Evolutionary conservation across 768 basidiomycete genomes (phyloP).

Genomic region (Lactarius hengduanensis): DNA sequence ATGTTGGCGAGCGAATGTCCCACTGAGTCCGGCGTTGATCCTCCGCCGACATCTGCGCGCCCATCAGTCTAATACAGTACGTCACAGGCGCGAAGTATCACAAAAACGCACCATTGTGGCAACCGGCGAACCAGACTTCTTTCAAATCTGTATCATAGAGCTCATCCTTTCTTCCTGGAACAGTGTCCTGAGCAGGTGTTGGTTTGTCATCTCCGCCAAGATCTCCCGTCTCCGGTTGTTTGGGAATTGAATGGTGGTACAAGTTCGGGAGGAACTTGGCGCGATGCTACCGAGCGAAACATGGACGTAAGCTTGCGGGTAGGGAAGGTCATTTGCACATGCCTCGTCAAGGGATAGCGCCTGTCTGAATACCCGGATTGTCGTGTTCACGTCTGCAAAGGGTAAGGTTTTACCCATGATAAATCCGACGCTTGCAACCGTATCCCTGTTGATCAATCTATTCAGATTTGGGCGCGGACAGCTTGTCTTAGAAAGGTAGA

Average conservation of each 20-base stretch:
- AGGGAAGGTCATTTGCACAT: conserved; percentile 22
- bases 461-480: not conserved
- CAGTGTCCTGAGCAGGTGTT: too few species aligned
- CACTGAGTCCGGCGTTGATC: conserved; percentile 1
- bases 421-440: conserved; percentile 72
- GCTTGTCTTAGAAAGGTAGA: not conserved
- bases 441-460: conserved; percentile 52
- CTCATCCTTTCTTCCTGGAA: not conserved
- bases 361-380: conserved; percentile 72
- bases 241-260: conserved; percentile 49
- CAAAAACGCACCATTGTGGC: conserved; percentile 20
- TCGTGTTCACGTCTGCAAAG: conserved; percentile 60
- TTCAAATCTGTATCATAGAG: conserved; percentile 3
- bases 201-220: not conserved
- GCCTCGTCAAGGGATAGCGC: conserved; percentile 79
- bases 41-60: conserved; percentile 27
- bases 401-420: conserved; percentile 60
- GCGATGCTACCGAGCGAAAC: conserved; percentile 50
- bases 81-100: not conserved
- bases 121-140: conserved; percentile 29
- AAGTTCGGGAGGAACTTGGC: conserved; percentile 60
- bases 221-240: conserved; percentile 3
- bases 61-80: not conserved
- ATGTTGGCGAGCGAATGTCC: conserved; percentile 20
- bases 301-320: not conserved